Percentiles rank a stretch among this genome's conserved stretches.
phyloP scores from a whole-genome alignment of 2,329 filamentous ascomycete genomes.

The Pyrenochaeta sp. region DNA sequence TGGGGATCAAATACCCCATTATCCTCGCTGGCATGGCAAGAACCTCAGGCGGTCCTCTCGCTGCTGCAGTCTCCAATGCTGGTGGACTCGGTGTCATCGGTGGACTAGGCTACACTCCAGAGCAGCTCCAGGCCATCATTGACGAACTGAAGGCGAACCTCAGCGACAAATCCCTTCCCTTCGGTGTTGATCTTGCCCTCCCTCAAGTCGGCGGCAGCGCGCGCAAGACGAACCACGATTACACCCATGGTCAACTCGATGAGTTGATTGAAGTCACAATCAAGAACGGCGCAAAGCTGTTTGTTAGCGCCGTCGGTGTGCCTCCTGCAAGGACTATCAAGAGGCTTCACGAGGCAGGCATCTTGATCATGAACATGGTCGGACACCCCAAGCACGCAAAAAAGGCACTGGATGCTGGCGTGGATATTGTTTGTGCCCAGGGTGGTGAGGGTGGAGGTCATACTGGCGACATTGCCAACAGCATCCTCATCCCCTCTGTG shows the following conservation, averaged over 20 bases:
- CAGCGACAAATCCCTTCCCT: slow-evolving; percentile 71
- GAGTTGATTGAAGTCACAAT: slow-evolving; percentile 88
- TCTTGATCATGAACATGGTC: slow-evolving; percentile 97
- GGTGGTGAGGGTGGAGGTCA: slow-evolving; percentile 94
- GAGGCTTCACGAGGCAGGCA: slow-evolving; percentile 77
- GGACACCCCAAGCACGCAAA: slow-evolving; percentile 89
- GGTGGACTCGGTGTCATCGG: slow-evolving; percentile 75
- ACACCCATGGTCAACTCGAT: slow-evolving; percentile 87
- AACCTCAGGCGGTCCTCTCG: slow-evolving; percentile 58
- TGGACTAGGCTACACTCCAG: slow-evolving; percentile 60
- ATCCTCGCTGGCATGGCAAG: slow-evolving; percentile 94
- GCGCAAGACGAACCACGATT: slow-evolving; percentile 93
- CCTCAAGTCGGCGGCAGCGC: slow-evolving; percentile 86
- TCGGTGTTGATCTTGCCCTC: slow-evolving; percentile 89
- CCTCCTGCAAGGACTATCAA: slow-evolving; percentile 78
- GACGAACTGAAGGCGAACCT: slow-evolving; percentile 84
- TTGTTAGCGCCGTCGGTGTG: slow-evolving; percentile 88
- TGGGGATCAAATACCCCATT: slow-evolving; percentile 87
- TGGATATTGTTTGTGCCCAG: slow-evolving; percentile 91
- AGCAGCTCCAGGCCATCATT: slow-evolving; percentile 80
- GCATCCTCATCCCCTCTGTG: slow-evolving; percentile 85
- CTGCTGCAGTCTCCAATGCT: slow-evolving; percentile 70
- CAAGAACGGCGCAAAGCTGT: slow-evolving; percentile 80
- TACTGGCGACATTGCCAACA: slow-evolving; percentile 85
- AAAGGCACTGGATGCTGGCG: slow-evolving; percentile 85